These are phyloP conservation scores for Penicillium nordicum DNA, from an alignment of 2,329 filamentous ascomycete species.

Conservation along the genomic window DNA sequence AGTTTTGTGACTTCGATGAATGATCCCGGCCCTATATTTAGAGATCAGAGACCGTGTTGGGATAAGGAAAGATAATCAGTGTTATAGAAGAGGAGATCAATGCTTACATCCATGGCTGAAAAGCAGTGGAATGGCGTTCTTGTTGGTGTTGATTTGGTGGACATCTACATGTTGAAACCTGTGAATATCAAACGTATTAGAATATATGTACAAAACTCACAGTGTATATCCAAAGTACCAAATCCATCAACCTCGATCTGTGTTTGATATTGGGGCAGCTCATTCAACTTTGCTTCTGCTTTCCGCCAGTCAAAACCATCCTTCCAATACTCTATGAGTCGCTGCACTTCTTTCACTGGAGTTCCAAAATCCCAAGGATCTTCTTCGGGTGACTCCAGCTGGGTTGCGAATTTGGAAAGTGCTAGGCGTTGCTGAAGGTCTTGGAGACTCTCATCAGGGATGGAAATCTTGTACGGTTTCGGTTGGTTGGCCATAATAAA, in stretches of 20 bases:
- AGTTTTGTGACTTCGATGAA: slow-evolving; percentile 54
- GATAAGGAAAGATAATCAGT: neutral
- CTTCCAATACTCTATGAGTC: slow-evolving; percentile 58
- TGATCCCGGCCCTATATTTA: slow-evolving; percentile 55
- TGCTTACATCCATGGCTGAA: slow-evolving; percentile 62
- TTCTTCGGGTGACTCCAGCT: slow-evolving; percentile 18
- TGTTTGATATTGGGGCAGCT: slow-evolving; percentile 58
- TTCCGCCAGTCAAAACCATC: slow-evolving; percentile 59
- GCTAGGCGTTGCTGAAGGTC: slow-evolving; percentile 21
- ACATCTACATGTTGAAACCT: slow-evolving; percentile 40
- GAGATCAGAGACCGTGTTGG: neutral
- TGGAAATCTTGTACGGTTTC: slow-evolving; percentile 14
- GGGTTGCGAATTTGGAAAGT: slow-evolving; percentile 15
- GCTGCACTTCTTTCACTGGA: slow-evolving; percentile 31
- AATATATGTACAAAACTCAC: slow-evolving; percentile 3
- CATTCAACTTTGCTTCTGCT: slow-evolving; percentile 59
- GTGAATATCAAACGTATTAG: neutral
- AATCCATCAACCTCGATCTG: slow-evolving; percentile 57
- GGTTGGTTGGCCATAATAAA: slow-evolving; percentile 11
- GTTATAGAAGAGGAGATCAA: neutral
- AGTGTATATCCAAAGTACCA: slow-evolving; percentile 60
- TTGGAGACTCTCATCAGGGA: slow-evolving; percentile 14
- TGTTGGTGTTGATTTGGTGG: slow-evolving; percentile 52
- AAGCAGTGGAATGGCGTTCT: slow-evolving; percentile 62
- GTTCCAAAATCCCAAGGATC: slow-evolving; percentile 21